phyloP scores from a whole-genome alignment of 2,329 filamentous ascomycete genomes.

The Sarocladium brachiariae region DNA sequence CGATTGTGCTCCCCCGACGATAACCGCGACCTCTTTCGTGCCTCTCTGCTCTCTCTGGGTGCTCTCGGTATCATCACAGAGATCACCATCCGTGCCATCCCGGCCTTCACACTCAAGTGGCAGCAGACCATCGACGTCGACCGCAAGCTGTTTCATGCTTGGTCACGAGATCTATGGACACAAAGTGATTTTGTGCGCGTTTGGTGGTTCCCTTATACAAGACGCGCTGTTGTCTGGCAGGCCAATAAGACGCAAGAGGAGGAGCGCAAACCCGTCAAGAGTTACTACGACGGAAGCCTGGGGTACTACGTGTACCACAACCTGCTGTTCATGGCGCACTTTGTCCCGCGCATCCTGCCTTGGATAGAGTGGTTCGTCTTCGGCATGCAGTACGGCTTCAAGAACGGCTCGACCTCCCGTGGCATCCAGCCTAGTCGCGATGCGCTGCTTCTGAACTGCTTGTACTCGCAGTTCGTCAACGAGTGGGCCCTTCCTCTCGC shows the following conservation, averaged over 20 bases:
- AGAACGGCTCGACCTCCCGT: conserved; percentile 54
- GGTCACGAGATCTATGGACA: conserved; percentile 69
- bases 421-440: conserved; percentile 74
- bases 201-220: conserved; percentile 96
- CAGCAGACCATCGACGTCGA: conserved; percentile 71
- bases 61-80: conserved; percentile 88
- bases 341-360: conserved; percentile 70
- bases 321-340: conserved; percentile 73
- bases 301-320: conserved; percentile 92
- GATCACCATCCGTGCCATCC: conserved; percentile 75
- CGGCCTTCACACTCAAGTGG: conserved; percentile 82
- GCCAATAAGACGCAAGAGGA: conserved; percentile 70
- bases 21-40: conserved; percentile 77
- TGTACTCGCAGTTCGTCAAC: conserved; percentile 98
- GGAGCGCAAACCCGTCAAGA: conserved; percentile 50
- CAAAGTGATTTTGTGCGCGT: conserved; percentile 83
- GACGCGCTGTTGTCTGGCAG: conserved; percentile 81
- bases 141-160: conserved; percentile 59
- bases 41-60: conserved; percentile 79
- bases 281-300: conserved; percentile 74
- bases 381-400: conserved; percentile 94
- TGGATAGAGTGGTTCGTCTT: conserved; percentile 96
- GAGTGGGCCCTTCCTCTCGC: conserved; percentile 91
- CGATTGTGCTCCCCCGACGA: conserved; percentile 62
- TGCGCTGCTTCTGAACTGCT: conserved; percentile 90